phyloP scores from a whole-genome alignment of 257 asterid genomes.

The Primulina eburnea region DNA sequence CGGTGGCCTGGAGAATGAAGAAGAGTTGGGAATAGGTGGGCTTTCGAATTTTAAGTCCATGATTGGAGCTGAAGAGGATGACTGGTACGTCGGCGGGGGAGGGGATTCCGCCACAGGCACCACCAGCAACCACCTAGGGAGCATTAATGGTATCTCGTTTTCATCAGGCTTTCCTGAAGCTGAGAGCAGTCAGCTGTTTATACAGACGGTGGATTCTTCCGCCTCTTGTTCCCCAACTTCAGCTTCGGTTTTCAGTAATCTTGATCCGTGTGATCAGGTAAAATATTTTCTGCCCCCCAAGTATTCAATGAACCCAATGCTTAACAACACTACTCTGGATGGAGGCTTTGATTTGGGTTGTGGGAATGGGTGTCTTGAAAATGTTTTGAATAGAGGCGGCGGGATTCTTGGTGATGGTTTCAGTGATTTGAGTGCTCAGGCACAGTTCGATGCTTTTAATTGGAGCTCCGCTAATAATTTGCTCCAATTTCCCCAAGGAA shows the following conservation, averaged over 20 bases:
- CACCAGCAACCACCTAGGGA: constrained; percentile 39
- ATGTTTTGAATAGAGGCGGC: constrained; percentile 30
- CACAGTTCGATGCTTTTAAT: constrained; percentile 37
- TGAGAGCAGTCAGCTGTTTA: constrained; percentile 42
- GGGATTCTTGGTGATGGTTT: constrained; percentile 35
- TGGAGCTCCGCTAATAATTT: constrained; percentile 32
- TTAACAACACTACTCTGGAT: constrained; percentile 45
- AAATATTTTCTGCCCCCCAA: constrained; percentile 50
- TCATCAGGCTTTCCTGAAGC: constrained; percentile 45
- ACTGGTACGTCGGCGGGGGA: constrained; percentile 47
- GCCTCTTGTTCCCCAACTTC: constrained; percentile 81
- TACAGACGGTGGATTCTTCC: constrained; percentile 62
- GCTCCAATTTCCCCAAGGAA: constrained; percentile 36
- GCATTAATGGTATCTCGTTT: constrained; percentile 42
- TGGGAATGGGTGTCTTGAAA: constrained; percentile 60
- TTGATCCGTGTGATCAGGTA: constrained; percentile 50
- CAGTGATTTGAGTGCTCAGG: constrained; percentile 39
- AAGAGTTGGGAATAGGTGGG: constrained; percentile 50
- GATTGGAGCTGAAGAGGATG: constrained; percentile 66
- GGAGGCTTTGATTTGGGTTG: constrained; percentile 50
- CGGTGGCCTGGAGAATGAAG: constrained; percentile 30
- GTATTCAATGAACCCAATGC: constrained; percentile 25
- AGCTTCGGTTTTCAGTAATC: constrained; percentile 53
- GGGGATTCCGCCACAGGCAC: constrained; percentile 13
- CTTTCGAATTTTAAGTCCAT: constrained; percentile 70